These are phyloP conservation scores for Coprinellus micaceus DNA, from an alignment of 768 basidiomycete genomes.

Conservation along the genomic window DNA sequence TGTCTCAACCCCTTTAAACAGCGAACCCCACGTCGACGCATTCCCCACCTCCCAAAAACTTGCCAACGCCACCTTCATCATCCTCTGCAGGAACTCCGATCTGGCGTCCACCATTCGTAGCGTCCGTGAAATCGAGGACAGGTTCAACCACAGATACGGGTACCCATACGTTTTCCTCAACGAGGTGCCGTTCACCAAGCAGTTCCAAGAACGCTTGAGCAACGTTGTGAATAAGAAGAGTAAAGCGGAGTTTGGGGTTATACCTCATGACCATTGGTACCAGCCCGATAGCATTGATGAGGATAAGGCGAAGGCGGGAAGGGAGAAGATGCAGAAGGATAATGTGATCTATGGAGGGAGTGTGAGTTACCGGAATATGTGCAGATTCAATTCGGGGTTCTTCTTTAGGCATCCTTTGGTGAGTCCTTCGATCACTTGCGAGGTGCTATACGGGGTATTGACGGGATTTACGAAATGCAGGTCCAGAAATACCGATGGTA, in stretches of 20 bases:
- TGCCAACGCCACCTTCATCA: slow-evolving; percentile 44
- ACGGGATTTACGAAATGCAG: no score
- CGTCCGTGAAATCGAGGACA: slow-evolving; percentile 73
- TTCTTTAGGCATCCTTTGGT: slow-evolving; percentile 72
- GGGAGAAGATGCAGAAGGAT: slow-evolving; percentile 57
- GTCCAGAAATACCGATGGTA: slow-evolving; percentile 71
- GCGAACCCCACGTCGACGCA: slow-evolving; percentile 15
- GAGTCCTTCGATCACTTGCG: no score
- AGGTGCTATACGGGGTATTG: no score
- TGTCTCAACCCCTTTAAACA: slow-evolving; percentile 13
- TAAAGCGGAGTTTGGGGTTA: slow-evolving; percentile 50
- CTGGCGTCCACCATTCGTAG: slow-evolving; percentile 58
- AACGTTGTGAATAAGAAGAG: slow-evolving; percentile 27
- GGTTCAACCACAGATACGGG: slow-evolving; percentile 72
- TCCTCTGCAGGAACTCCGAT: slow-evolving; percentile 67
- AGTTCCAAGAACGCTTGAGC: slow-evolving; percentile 54
- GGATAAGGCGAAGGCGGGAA: slow-evolving; percentile 49
- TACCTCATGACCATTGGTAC: slow-evolving; percentile 65
- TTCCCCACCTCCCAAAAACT: no score
- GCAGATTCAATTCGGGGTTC: slow-evolving; percentile 67
- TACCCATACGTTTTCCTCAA: slow-evolving; percentile 90
- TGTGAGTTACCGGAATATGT: slow-evolving; percentile 59
- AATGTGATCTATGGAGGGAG: slow-evolving; percentile 42
- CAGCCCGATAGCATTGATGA: slow-evolving; percentile 78
- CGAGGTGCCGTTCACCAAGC: slow-evolving; percentile 71